Evolutionary conservation across 192 early-diverging fungal species (phyloP).

Genomic region (Coemansia sp.): DNA sequence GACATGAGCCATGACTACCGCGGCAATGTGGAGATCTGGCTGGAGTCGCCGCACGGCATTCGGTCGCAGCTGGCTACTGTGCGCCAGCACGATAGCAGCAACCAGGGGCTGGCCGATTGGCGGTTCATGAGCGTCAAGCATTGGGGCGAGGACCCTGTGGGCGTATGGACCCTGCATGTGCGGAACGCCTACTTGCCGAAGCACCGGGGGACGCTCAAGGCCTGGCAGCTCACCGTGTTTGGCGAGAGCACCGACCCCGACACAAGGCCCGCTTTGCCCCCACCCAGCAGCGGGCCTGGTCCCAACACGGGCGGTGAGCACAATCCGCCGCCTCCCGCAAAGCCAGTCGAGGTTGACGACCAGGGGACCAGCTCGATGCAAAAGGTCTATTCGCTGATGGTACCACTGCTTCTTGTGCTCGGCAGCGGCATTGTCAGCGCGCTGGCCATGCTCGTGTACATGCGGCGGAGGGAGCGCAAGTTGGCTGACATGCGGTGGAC

Average conservation of each 20-base stretch:
- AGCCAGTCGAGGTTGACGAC: background rate
- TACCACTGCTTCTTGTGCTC: background rate
- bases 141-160: constrained; percentile 90
- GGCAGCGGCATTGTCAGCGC: constrained; percentile 21
- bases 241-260: constrained; percentile 59
- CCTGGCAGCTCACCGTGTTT: constrained; percentile 70
- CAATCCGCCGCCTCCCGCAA: background rate
- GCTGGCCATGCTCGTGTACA: constrained; percentile 28
- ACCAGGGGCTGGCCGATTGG: constrained; percentile 78
- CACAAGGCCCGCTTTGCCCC: background rate
- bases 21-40: constrained; percentile 82
- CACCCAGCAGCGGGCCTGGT: background rate
- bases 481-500: constrained; percentile 40
- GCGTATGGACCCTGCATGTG: constrained; percentile 75
- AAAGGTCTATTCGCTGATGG: constrained; percentile 10
- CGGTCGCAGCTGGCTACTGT: constrained; percentile 65
- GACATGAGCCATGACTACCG: constrained; percentile 75
- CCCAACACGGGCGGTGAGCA: background rate
- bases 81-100: constrained; percentile 64
- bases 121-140: constrained; percentile 96
- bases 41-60: constrained; percentile 72
- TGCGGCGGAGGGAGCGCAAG: constrained; percentile 43
- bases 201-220: constrained; percentile 56
- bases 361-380: background rate
- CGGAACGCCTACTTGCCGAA: constrained; percentile 61